phyloP scores from a whole-genome alignment of 176 grass and related monocot genomes.

The Oryza nivara region DNA sequence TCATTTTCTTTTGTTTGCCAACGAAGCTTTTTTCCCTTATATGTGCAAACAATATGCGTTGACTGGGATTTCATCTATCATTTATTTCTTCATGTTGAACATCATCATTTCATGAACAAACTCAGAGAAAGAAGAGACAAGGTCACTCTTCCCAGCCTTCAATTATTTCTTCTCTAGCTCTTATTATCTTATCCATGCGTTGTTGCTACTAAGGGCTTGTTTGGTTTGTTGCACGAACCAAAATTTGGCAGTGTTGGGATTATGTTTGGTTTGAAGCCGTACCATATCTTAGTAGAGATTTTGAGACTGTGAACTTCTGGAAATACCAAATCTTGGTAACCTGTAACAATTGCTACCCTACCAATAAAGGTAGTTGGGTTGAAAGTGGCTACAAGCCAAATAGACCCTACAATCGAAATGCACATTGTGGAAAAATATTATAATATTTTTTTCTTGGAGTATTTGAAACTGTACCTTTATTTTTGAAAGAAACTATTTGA shows the following conservation, averaged over 20 bases:
- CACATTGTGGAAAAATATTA: too few relatives aligned
- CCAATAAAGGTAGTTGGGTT: too few relatives aligned
- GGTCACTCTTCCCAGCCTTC: not conserved
- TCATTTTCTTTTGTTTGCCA: not conserved
- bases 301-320: too few relatives aligned
- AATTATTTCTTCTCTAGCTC: conserved; percentile 5
- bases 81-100: not conserved
- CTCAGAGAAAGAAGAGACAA: not conserved
- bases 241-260: too few relatives aligned
- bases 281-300: too few relatives aligned
- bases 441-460: conserved; percentile 1
- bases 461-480: not conserved
- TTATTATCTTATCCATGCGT: not conserved
- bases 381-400: too few relatives aligned
- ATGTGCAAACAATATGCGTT: not conserved
- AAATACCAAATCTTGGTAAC: too few relatives aligned
- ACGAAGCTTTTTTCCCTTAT: not conserved
- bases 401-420: too few relatives aligned
- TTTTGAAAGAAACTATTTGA: not conserved
- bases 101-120: not conserved
- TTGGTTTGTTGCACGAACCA: too few relatives aligned
- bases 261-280: too few relatives aligned
- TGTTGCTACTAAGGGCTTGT: not conserved
- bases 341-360: too few relatives aligned
- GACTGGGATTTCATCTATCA: not conserved